A percentile compares a stretch with the other conserved stretches of the same genome.
Evolutionary conservation across 106 monocot species (phyloP).

Genomic region (Dactylorhiza incarnata): DNA sequence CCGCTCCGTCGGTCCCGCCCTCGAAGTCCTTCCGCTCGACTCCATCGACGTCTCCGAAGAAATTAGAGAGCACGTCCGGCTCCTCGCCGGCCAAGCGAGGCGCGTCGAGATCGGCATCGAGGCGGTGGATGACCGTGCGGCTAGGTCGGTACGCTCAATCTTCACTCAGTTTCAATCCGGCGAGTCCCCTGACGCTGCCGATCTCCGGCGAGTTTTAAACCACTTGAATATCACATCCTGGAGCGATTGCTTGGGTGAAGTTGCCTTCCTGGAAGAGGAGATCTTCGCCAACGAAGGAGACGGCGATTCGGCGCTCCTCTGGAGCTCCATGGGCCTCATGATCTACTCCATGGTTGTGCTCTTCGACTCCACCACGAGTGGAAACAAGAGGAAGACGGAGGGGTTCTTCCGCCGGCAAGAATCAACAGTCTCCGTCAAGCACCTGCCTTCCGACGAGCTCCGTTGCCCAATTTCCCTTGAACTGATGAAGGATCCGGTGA

Average conservation of each 20-base stretch:
- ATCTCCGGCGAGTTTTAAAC: slow-evolving; percentile 31
- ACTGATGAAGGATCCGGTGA: slow-evolving; percentile 82
- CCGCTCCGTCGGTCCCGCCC: slow-evolving; percentile 35
- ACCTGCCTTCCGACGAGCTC: slow-evolving; percentile 35
- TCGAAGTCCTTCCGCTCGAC: slow-evolving; percentile 48
- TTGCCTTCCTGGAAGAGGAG: slow-evolving; percentile 62
- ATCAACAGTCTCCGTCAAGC: not conserved
- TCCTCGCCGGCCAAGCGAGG: slow-evolving; percentile 49
- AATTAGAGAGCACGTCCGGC: slow-evolving; percentile 30
- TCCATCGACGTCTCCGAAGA: slow-evolving; percentile 21
- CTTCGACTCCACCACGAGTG: slow-evolving; percentile 24
- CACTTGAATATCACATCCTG: slow-evolving; percentile 48
- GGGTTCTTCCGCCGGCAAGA: not conserved
- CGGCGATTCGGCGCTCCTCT: slow-evolving; percentile 27
- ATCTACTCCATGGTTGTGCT: slow-evolving; percentile 50
- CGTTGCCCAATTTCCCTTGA: slow-evolving; percentile 84
- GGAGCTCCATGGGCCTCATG: slow-evolving; percentile 52
- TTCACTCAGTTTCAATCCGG: slow-evolving; percentile 30
- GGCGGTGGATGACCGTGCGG: slow-evolving; percentile 20
- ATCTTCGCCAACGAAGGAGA: slow-evolving; percentile 14
- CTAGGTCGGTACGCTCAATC: slow-evolving; percentile 22
- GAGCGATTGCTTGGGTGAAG: slow-evolving; percentile 62
- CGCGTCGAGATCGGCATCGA: slow-evolving; percentile 17
- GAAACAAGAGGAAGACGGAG: not conserved
- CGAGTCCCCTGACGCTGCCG: slow-evolving; percentile 15